Base-by-base conservation (phyloP, 148 eudicot genomes). In the Oxyria digyna region DNA sequence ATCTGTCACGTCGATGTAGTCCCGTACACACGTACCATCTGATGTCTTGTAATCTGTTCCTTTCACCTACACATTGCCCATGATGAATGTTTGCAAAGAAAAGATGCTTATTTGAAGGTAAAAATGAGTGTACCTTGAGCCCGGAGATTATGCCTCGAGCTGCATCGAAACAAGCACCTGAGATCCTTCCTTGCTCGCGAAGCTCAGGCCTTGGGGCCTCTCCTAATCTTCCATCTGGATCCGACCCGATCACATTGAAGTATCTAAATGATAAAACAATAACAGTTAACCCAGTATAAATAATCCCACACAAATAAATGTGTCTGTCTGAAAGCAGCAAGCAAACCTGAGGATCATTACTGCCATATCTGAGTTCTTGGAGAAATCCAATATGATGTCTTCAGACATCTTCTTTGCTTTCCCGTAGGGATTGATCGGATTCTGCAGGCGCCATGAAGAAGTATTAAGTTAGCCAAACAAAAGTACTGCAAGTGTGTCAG, bases 401-500 rank as follows among this genome's bases (percentile, higher is more conserved):
- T 94, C 98, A 2, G 98, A 83, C 98, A 94, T 94, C 79, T 90
- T 94, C 85, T 94, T 90, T 26, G 97, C 97, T 81, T 94, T 94
- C 65, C 98, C 98, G 68, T 94, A 94, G 24, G 98, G 98, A 75
- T 94, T 94, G 45, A 94, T 94, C n/a, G 98, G 98, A 74, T 76
- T 59, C 97, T 94, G 86, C 75, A 73, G n/a, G 52, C 73, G 31
- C 69, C 54, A 38, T 38, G 4, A 45, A 45, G 49, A 45, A 43
- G 4, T 43, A 43, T 3, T n/a, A 35, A 35, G 3, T 35, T 2
- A 35, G 38, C 38, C 6, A 35, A 35, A 35, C 6, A 43, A 13
- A 43, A 43, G 48, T 43, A 38, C 41, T n/a, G n/a, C n/a, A n/a
- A n/a, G n/a, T n/a, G n/a, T n/a, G n/a, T n/a, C n/a, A n/a, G n/a